A percentile compares a stretch with the other conserved stretches of the same genome.
phyloP scores from a whole-genome alignment of 345 rosid genomes.

The Pistacia vera region DNA sequence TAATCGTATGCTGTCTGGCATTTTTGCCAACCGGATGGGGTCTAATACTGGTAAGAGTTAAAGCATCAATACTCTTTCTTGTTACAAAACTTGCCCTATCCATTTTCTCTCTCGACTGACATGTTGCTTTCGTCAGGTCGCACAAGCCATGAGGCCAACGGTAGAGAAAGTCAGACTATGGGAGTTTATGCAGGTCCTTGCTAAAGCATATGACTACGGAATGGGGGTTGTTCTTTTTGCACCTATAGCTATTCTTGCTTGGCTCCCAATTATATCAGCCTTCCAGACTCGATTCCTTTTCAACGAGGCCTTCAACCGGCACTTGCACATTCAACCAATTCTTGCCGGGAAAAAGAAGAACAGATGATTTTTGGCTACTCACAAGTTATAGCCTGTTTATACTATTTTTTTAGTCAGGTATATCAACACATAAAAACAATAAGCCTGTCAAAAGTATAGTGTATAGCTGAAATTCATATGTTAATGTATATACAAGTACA shows the following conservation, averaged over 20 bases:
- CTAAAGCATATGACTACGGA: slow-evolving; percentile 87
- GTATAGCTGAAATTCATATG: slow-evolving; percentile 7
- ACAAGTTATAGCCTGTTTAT: not conserved
- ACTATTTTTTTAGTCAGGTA: slow-evolving; percentile 1
- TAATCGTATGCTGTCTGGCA: slow-evolving; percentile 81
- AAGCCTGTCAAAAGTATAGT: not conserved
- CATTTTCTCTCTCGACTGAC: not conserved
- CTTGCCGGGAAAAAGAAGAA: slow-evolving; percentile 83
- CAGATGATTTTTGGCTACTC: slow-evolving; percentile 16
- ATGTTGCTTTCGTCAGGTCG: slow-evolving; percentile 50
- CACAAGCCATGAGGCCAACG: slow-evolving; percentile 86
- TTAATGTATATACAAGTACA: not conserved
- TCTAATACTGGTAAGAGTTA: slow-evolving; percentile 68
- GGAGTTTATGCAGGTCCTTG: slow-evolving; percentile 77
- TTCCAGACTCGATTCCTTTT: slow-evolving; percentile 93
- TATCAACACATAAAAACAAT: not conserved
- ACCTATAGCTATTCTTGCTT: slow-evolving; percentile 82
- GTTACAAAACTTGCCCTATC: no score
- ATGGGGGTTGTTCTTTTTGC: slow-evolving; percentile 87
- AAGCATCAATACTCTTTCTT: not conserved
- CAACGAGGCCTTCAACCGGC: slow-evolving; percentile 82
- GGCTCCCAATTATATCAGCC: slow-evolving; percentile 87
- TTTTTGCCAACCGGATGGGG: slow-evolving; percentile 99
- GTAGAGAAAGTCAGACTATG: slow-evolving; percentile 72
- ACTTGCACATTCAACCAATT: slow-evolving; percentile 88